These are phyloP conservation scores for Globisporangium emineosum DNA, from an alignment of 352 stramenopile genomes.

Conservation along the genomic window DNA sequence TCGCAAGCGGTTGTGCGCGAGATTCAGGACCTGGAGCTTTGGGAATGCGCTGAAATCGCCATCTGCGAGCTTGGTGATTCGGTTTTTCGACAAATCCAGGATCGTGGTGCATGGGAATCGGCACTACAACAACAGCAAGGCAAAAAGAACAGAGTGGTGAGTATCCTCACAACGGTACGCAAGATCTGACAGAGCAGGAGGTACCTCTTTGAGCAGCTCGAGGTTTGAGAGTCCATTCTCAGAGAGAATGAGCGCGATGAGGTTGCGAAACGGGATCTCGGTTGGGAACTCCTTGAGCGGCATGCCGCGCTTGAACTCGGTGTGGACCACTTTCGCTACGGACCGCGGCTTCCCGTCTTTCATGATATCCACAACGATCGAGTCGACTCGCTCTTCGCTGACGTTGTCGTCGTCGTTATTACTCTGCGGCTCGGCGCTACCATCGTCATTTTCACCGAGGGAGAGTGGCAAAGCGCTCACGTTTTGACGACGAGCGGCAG, in stretches of 20 bases:
- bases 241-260: slow-evolving; percentile 61
- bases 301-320: slow-evolving; percentile 41
- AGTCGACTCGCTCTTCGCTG: slow-evolving; percentile 38
- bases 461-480: not conserved
- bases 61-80: slow-evolving; percentile 50
- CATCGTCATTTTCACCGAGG: not conserved
- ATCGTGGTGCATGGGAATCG: slow-evolving; percentile 50
- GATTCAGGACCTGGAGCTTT: slow-evolving; percentile 61
- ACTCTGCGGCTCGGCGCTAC: not conserved
- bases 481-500: not conserved
- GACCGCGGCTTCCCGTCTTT: slow-evolving; percentile 54
- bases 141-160: not conserved
- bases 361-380: slow-evolving; percentile 39
- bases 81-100: slow-evolving; percentile 66
- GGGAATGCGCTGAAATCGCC: slow-evolving; percentile 49
- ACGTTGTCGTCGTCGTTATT: slow-evolving; percentile 30
- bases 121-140: slow-evolving; percentile 31
- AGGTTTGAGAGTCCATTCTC: slow-evolving; percentile 52
- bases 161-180: not conserved
- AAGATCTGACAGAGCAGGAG: not conserved
- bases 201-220: slow-evolving; percentile 55
- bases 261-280: slow-evolving; percentile 49
- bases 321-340: slow-evolving; percentile 51
- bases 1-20: slow-evolving; percentile 58
- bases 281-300: slow-evolving; percentile 47